Conservation (phyloP, 768 basidiomycete genomes). For the Sporobolomyces roseus region DNA sequence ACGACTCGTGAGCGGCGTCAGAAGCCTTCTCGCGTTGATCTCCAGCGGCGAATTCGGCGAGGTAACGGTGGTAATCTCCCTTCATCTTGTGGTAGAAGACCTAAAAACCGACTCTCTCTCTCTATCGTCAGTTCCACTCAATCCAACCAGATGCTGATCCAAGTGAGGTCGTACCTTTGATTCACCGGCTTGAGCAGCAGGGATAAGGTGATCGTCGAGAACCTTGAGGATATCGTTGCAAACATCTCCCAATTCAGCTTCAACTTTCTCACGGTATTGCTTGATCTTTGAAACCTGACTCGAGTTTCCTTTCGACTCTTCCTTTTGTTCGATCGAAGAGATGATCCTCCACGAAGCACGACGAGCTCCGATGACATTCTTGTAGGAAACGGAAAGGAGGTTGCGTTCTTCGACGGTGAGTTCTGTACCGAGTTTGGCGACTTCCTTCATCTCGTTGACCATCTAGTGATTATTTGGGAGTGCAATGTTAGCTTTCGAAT, state of each 20-base stretch:
- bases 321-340: constrained; percentile 97
- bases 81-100: constrained; percentile 99
- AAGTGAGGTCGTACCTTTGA: constrained; percentile 90
- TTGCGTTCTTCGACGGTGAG: constrained; percentile 98
- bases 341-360: constrained; percentile 99
- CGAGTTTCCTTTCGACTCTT: constrained; percentile 96
- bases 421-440: constrained; percentile 67
- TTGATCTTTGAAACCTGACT: constrained; percentile 96
- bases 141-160: too few species aligned
- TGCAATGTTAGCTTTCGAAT: background rate
- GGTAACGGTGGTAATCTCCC: constrained; percentile 99
- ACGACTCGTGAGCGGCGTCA: constrained; percentile 92
- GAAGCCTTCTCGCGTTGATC: constrained; percentile 97
- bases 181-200: constrained; percentile 92
- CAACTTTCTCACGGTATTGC: constrained; percentile 92
- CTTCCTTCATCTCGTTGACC: constrained; percentile 43
- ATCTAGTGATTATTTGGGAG: constrained; percentile 30
- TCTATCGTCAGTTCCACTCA: background rate
- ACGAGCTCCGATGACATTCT: constrained; percentile 83
- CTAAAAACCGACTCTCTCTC: background rate
- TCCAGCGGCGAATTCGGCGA: constrained; percentile 95
- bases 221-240: constrained; percentile 68
- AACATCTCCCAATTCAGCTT: constrained; percentile 91
- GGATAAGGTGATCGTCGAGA: constrained; percentile 94
- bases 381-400: constrained; percentile 96